Base-by-base conservation (phyloP, 2,329 filamentous ascomycete species). In the Fusarium algeriense region DNA sequence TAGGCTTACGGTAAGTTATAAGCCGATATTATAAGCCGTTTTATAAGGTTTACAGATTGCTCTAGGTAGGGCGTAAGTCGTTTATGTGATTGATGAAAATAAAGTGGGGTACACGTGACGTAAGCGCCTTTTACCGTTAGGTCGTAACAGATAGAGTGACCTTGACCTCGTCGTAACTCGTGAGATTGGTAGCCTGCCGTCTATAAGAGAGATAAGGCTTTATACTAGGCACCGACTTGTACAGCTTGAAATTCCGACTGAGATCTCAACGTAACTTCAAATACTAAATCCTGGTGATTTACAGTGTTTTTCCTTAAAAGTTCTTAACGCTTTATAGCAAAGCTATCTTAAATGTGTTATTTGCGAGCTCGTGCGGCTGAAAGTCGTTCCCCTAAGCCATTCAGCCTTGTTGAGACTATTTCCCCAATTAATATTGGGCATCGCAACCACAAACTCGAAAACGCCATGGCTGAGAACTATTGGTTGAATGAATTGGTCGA, bases 211-310 rank as follows among this genome's bases (percentile, higher is more conserved):
- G 37, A 35, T 2, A 26, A 23, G 6, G 11, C 23, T 23, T 23
- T 6, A 30, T 4, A 23, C 30, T 35, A 4, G 2, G 34, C 30
- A 35, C 13, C 3, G 2, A 35, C 11, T 35, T 3, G 9, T 13
- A 9, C 10, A 13, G n/a, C 30, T 23, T 11, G 2, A 26, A 3
- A 2, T 2, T 7, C n/a, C 17, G 7, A 4, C 8, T 19, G 20
- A 14, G 15, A 4, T 2, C 15, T 35, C 4, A 2, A 1, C 0
- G 6, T 9, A 26, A 6, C n/a, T 19, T 1, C 12, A 19, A 23
- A 30, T 6, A 30, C 28, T 30, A 10, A 30, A 30, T 7, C 7
- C 7, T 30, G 10, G 23, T 30, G 28, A 30, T 30, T 30, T 30
- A 30, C 28, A 8, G 28, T 8, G 7, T 30, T 30, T 30, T 12